Evolutionary conservation across 2,329 filamentous ascomycete genomes (phyloP), one percentile per base, ranked within the genome.

Genomic region (Cladophialophora yegresii): DNA sequence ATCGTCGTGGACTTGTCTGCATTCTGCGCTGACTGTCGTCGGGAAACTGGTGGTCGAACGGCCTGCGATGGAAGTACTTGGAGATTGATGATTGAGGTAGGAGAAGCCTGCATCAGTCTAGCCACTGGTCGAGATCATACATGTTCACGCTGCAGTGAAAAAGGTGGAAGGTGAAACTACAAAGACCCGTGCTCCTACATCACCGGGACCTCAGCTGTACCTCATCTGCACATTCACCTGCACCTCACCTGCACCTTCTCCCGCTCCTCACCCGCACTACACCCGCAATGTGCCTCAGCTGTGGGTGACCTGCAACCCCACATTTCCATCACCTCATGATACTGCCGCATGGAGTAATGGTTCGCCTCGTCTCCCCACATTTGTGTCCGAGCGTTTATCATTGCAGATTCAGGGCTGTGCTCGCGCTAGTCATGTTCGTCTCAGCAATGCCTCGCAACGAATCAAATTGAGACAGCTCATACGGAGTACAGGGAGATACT

Each of bases 61-160:
- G 53, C 16, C 30, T 20, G 32, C n/a, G 13, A 12, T 40, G 53
- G 20, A 13, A 40, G 20, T 30, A 55, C 36, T 32, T 33, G 30
- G 1, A 23, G 53, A 10, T 40, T 40, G 32, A 9, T 32, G 30
- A 20, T 20, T 3, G 53, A 40, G 32, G 53, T 22, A 20, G 20
- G 32, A 55, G 53, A 55, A 22, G 20, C n/a, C 53, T 55, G 53
- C 53, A 43, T 55, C 53, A 9, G 53, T 55, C 30, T 23, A 33
- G 53, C 12, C 5, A 36, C 30, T 23, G 53, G 30, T 40, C 53
- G 30, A 40, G 32, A 55, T 8, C 3, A 40, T 55, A 16, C 30
- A 13, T 40, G 20, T 10, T 16, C 13, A 23, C 30, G n/a, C 16
- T 55, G n/a, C 53, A 16, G n/a, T 33, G 28, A n/a, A 55, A 16